Conservation (phyloP, 768 basidiomycete genomes). For the Fomitopsis serialis region DNA sequence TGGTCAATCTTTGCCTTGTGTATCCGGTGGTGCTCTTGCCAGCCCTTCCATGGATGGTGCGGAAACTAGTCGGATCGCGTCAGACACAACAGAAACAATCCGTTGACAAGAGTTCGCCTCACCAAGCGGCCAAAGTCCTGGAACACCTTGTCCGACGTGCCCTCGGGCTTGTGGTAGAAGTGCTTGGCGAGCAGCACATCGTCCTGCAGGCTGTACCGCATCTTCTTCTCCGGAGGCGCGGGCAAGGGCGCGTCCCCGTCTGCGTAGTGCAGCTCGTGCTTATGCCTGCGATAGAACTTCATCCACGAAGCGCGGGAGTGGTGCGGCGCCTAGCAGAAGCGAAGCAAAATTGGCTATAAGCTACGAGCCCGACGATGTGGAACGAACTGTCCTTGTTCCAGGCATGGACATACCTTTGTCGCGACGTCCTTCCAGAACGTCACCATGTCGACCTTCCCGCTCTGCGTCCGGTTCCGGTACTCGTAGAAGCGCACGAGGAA, state of each 20-base stretch:
- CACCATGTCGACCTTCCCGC: constrained; percentile 67
- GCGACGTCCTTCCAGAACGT: constrained; percentile 79
- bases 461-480: constrained; percentile 33
- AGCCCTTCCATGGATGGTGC: constrained; percentile 91
- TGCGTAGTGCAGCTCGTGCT: constrained; percentile 68
- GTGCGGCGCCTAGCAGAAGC: constrained; percentile 71
- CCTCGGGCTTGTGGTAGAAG: constrained; percentile 69
- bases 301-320: constrained; percentile 92
- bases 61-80: constrained; percentile 47
- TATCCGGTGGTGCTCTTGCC: constrained; percentile 89
- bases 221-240: constrained; percentile 78
- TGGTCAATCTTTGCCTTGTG: constrained; percentile 86
- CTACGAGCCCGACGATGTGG: not conserved
- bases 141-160: constrained; percentile 81
- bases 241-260: constrained; percentile 70
- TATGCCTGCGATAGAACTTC: constrained; percentile 88
- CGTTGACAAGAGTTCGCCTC: constrained; percentile 17
- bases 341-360: not conserved
- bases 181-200: constrained; percentile 75
- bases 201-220: constrained; percentile 77
- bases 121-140: constrained; percentile 74
- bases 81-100: not conserved
- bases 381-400: not conserved
- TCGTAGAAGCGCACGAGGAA: constrained; percentile 76
- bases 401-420: constrained; percentile 37